Evolutionary conservation across 805 yeast genomes (phyloP).

Genomic region (Pichia exigua): DNA sequence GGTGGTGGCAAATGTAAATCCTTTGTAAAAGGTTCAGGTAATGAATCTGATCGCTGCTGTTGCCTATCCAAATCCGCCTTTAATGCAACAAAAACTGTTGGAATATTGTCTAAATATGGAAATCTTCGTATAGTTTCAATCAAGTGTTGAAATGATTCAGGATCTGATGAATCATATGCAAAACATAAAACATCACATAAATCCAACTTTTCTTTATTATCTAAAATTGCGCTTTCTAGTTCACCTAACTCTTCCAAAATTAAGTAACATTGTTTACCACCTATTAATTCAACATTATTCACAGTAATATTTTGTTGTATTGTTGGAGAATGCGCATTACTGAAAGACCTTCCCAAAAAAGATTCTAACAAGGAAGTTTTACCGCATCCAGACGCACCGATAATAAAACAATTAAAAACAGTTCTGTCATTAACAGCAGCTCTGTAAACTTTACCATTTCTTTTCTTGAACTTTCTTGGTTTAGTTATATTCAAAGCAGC

Average conservation of each 20-base stretch:
- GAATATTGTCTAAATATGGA: slow-evolving; percentile 54
- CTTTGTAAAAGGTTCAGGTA: slow-evolving; percentile 82
- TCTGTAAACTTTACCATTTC: slow-evolving; percentile 59
- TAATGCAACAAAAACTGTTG: slow-evolving; percentile 81
- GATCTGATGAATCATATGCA: slow-evolving; percentile 91
- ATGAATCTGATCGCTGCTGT: slow-evolving; percentile 78
- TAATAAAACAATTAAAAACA: slow-evolving; percentile 80
- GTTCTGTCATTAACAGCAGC: slow-evolving; percentile 72
- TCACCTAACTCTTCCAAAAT: slow-evolving; percentile 89
- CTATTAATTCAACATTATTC: slow-evolving; percentile 85
- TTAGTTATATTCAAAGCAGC: slow-evolving; percentile 72
- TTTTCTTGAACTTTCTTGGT: slow-evolving; percentile 60
- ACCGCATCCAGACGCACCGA: slow-evolving; percentile 85
- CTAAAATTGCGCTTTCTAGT: slow-evolving; percentile 72
- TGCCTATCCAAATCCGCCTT: slow-evolving; percentile 95
- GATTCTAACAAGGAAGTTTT: slow-evolving; percentile 79
- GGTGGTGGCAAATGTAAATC: slow-evolving; percentile 68
- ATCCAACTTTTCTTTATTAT: slow-evolving; percentile 57
- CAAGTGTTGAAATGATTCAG: slow-evolving; percentile 82
- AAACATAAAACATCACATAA: slow-evolving; percentile 89
- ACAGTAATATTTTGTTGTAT: slow-evolving; percentile 76
- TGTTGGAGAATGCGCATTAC: slow-evolving; percentile 72
- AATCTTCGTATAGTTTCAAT: slow-evolving; percentile 60
- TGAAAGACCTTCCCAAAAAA: slow-evolving; percentile 66
- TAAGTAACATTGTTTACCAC: slow-evolving; percentile 92